Percentiles rank a stretch among this genome's conserved stretches.
Conservation (phyloP, 768 basidiomycete species). For the Rhodotorula diobovata region DNA sequence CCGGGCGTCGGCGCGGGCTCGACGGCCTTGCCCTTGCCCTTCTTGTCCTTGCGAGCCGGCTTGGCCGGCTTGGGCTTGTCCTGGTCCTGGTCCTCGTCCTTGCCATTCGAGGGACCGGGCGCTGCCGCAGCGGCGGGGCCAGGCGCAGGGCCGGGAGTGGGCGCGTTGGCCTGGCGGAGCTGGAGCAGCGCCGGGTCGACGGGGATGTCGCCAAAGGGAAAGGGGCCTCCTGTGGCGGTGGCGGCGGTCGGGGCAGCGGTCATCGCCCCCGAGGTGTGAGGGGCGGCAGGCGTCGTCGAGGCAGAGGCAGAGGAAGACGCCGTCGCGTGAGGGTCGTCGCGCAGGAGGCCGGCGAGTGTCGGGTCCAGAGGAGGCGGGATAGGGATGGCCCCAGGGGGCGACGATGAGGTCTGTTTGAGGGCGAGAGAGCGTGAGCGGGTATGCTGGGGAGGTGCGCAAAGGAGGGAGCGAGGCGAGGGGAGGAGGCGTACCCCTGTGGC, state of each 20-base stretch:
- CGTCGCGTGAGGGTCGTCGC: neutral
- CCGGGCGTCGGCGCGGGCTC: neutral
- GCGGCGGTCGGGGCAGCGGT: too few species aligned
- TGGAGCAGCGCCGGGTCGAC: conserved; percentile 3
- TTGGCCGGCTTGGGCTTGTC: neutral
- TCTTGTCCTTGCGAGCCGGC: neutral
- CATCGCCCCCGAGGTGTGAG: too few species aligned
- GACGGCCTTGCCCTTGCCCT: neutral
- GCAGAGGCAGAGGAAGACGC: too few species aligned
- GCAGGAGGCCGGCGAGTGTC: neutral
- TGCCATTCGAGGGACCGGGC: neutral
- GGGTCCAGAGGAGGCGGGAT: neutral
- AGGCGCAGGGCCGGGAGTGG: neutral
- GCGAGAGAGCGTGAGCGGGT: too few species aligned
- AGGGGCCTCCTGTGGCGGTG: too few species aligned
- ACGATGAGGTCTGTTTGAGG: neutral
- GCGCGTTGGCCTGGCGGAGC: neutral
- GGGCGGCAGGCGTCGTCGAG: too few species aligned
- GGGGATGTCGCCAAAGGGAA: conserved; percentile 6
- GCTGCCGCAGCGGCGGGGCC: neutral
- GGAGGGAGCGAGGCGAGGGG: neutral
- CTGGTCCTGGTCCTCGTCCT: conserved; percentile 46
- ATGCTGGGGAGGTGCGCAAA: too few species aligned
- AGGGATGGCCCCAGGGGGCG: too few species aligned
- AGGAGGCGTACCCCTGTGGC: neutral